Conservation (phyloP, 169 alveolate genomes). For the Plasmodium coatneyi region DNA sequence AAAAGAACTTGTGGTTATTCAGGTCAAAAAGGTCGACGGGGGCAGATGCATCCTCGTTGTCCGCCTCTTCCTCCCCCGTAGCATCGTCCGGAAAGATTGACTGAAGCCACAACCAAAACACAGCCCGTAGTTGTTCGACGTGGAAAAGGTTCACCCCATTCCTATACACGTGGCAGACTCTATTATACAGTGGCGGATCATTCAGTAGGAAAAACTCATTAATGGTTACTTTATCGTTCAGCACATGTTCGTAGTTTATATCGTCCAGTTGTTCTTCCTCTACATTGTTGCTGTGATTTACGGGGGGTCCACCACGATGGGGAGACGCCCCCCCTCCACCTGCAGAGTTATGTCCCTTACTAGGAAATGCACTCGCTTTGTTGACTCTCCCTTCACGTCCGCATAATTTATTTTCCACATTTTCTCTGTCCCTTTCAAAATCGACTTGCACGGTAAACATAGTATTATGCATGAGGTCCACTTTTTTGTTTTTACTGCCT, state of each 20-base stretch:
- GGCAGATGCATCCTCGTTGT: background rate
- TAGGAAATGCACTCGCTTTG: background rate
- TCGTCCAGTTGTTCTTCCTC: background rate
- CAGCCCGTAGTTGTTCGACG: constrained; percentile 44
- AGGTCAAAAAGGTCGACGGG: constrained; percentile 20
- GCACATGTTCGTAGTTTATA: constrained; percentile 22
- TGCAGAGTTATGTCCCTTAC: background rate
- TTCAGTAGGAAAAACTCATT: constrained; percentile 46
- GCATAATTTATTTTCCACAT: background rate
- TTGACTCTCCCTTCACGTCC: background rate
- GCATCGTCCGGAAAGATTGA: constrained; percentile 35
- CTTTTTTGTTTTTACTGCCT: background rate
- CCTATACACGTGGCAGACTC: constrained; percentile 35
- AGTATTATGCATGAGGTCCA: constrained; percentile 30
- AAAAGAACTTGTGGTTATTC: constrained; percentile 38
- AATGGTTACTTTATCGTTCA: constrained; percentile 22
- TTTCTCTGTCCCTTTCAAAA: constrained; percentile 25
- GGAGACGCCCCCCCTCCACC: background rate
- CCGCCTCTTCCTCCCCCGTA: background rate
- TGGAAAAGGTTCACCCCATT: constrained; percentile 34
- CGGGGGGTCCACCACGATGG: background rate
- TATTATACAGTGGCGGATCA: constrained; percentile 28
- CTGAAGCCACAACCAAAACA: constrained; percentile 72
- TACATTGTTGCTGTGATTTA: background rate
- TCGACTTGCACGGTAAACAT: constrained; percentile 37